Evolutionary conservation across 1,284 basidiomycete species (phyloP), one percentile per base, ranked within the genome.

Genomic region (Anthracocystis panici-leucophaei): DNA sequence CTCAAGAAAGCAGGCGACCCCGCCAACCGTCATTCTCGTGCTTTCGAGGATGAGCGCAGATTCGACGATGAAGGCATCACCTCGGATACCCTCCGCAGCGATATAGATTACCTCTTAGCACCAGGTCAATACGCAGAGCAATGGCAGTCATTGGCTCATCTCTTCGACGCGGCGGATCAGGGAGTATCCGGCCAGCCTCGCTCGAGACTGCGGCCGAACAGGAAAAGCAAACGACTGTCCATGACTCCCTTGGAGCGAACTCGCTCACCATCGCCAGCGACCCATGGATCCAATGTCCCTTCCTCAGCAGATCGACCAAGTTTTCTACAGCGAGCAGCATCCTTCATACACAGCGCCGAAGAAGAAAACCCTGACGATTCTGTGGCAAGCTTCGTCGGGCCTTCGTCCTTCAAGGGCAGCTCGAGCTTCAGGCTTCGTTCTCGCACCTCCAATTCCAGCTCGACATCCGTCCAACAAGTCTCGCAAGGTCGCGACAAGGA

Each of bases 11-110:
- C 23, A 31, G 46, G 40, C 18, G 35, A 59, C 7, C 21, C 42
- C 11, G 35, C 40, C 41, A 53, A 67, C n/a, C 68, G 73, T 35
- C 61, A 55, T 0, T 68, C 66, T 23, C 65, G 69, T 27, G 58
- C 57, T 14, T 65, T 72, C 25, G 66, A 75, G 53, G 59, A 70
- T 18, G 56, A 68, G 25, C 57, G 65, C 35, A 60, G 68, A 27
- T 66, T 81, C 48, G 79, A 81, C 44, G 77, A 68, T 41, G 79
- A 81, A 38, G 77, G 77, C 45, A 66, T 81, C 54, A 70, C 76
- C 31, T 66, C 72, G 6, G 71, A 75, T 44, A 74, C 74, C 10
- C 58, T 80, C 29, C 65, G 66, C 20, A 29, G 51, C 51, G 69
- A 71, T n/a, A 61, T 59, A 27, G 45, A 44, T n/a, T 65, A 68